Base-by-base conservation (phyloP, 139 green algal genomes). In the Chlorokybus atmophyticus region DNA sequence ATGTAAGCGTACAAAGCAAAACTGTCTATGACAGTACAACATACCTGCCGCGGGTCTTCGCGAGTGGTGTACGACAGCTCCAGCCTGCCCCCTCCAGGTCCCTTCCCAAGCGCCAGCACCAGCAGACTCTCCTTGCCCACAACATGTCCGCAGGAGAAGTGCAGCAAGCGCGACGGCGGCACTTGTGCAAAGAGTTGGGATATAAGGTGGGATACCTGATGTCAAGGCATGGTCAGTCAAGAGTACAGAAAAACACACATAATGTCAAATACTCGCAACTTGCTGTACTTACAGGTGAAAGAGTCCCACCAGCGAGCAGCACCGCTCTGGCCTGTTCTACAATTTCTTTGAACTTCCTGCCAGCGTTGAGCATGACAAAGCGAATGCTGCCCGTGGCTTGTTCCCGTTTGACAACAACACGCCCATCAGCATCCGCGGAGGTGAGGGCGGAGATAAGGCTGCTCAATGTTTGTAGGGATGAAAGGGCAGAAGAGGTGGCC, bases 311-410 rank as follows among this genome's bases (percentile, higher is more conserved):
- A 10, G 85, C 87, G 0, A 98, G 77, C 14, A 97, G 59, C 2
- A 95, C 83, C 7, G 83, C 73, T 25, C 79, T 73, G 1, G 82
- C 77, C 19, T 64, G 24, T 17, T 42, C 21, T 10, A 64, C 47
- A 10, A 62, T 54, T 61, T 78, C 55, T 14, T 68, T 61, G 40
- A 96, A 95, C 27, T 85, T 76, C 0, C 62, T 60, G 2, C 83
- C 82, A 2, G 89, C 82, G 51, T 95, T 94, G n/a, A 97, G 83
- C 54, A 94, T 74, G 3, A 93, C 73, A 57, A 87, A 94, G 55
- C 62, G 61, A 3, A 62, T 74, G 75, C 10, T 88, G 40, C 24
- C 32, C 25, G 26, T 58, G n/a, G n/a, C n/a, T n/a, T n/a, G n/a
- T n/a, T n/a, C n/a, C n/a, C n/a, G 3, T 32, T 4, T 58, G 25